Base-by-base conservation (phyloP, 306 rosid species). In the Arachis stenosperma region DNA sequence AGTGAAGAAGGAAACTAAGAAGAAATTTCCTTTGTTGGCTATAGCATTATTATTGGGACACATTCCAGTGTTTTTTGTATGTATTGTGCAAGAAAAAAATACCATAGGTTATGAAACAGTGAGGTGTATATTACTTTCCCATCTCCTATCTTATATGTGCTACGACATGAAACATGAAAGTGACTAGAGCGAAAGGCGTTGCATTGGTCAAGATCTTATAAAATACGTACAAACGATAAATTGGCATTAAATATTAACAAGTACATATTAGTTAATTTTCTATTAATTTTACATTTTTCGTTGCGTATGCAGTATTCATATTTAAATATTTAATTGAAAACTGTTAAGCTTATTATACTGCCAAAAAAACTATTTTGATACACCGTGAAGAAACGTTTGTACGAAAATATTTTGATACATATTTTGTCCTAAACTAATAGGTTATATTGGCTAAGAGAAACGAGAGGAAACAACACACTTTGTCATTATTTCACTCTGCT, bases 11-110 rank as follows among this genome's bases (percentile, higher is more conserved):
- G 77, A 50, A 73, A 37, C 30, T 5, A 30, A 6, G 3, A 33
- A 6, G 76, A 70, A 77, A 15, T 63, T 70, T 77, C 81, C 53
- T 70, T 43, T 22, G 54, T 74, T 42, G 36, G 65, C 41, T 0
- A 61, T 33, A 3, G 37, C 37, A 33, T 29, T 29, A 50, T 37
- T 66, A 22, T 62, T 40, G 47, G 3, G 68, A 56, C 62, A 40
- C 6, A 15, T 14, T 63, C 11, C 53, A 51, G 3, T 61, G 5
- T 33, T 29, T 33, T 33, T 33, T 33, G 37, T 33, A 33, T 37
- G 53, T 61, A 15, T n/a, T 40, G 58, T 43, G 27, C 55, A 50
- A 50, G 29, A n/a, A 42, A 51, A 51, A 74, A 61, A 52, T 41
- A 43, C 46, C 7, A 5, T 42, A 6, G 57, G 46, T 29, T 68